phyloP scores from a whole-genome alignment of 495 filamentous ascomycete species.

The Trichoderma parareesei region DNA sequence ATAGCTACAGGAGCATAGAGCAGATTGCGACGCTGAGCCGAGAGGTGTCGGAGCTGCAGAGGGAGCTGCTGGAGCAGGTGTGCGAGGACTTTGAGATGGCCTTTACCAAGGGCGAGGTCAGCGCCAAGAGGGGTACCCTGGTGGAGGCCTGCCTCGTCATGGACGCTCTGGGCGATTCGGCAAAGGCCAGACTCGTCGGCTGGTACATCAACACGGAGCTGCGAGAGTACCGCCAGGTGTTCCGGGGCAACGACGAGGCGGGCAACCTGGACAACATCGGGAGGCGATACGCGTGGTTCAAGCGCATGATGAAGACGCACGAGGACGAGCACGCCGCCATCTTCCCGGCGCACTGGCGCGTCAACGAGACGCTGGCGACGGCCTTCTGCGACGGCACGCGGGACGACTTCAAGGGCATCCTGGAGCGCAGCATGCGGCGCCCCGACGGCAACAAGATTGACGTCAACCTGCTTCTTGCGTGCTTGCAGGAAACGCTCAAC shows the following conservation, averaged over 20 bases:
- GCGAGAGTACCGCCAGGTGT: conserved; percentile 90
- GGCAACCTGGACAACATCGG: conserved; percentile 97
- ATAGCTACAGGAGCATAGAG: conserved; percentile 93
- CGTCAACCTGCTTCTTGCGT: conserved; percentile 84
- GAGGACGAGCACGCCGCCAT: conserved; percentile 87
- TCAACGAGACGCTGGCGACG: conserved; percentile 84
- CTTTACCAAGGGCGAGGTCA: conserved; percentile 84
- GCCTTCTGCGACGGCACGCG: conserved; percentile 90
- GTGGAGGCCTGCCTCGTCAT: conserved; percentile 86
- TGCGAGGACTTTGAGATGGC: conserved; percentile 97
- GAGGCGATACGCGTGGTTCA: conserved; percentile 91
- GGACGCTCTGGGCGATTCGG: conserved; percentile 90
- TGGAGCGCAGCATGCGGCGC: conserved; percentile 74
- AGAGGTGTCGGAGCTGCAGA: conserved; percentile 89
- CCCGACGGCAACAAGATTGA: conserved; percentile 75
- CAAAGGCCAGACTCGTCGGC: conserved; percentile 70
- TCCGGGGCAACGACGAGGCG: conserved; percentile 92
- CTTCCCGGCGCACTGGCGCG: conserved; percentile 82
- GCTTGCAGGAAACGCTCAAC: conserved; percentile 92
- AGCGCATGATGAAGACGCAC: conserved; percentile 89
- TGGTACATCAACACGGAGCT: conserved; percentile 99
- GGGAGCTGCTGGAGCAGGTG: conserved; percentile 89
- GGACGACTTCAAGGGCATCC: conserved; percentile 89
- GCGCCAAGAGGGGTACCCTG: conserved; percentile 58
- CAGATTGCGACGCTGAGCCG: conserved; percentile 92